Evolutionary conservation across 306 rosid species (phyloP).

Genomic region (Echinosophora koreensis): DNA sequence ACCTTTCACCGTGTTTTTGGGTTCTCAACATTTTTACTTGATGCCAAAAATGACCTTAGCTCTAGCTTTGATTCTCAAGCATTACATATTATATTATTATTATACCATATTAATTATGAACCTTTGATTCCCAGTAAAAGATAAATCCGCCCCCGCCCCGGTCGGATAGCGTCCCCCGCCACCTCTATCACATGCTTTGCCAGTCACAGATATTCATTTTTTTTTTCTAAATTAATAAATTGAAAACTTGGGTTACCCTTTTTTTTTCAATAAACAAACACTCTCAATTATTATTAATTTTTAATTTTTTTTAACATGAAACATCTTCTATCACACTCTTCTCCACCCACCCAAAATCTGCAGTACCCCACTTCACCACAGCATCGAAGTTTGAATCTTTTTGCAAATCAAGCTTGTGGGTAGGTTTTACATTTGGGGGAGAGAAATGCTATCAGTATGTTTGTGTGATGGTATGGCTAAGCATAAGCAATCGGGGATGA

Average conservation of each 20-base stretch:
- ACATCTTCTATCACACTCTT: conserved; percentile 46
- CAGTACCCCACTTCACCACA: conserved; percentile 30
- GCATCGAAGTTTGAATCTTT: conserved; percentile 37
- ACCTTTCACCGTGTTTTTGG: no score
- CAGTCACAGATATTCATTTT: background rate
- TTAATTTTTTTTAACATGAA: background rate
- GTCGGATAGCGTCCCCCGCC: conserved; percentile 32
- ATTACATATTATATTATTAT: background rate
- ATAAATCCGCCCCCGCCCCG: conserved; percentile 30
- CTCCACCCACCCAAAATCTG: conserved; percentile 34
- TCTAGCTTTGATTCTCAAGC: conserved; percentile 21
- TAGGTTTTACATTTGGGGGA: conserved; percentile 22
- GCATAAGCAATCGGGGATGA: conserved; percentile 92
- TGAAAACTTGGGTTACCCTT: conserved; percentile 17
- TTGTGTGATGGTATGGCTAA: conserved; percentile 81
- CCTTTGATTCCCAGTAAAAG: conserved; percentile 16
- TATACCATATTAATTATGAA: background rate
- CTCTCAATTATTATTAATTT: no score
- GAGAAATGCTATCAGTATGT: background rate
- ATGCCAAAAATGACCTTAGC: no score
- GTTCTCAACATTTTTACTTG: no score
- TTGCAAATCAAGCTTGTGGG: conserved; percentile 39
- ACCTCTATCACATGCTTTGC: conserved; percentile 24
- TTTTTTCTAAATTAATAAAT: conserved; percentile 25
- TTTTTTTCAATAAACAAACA: background rate